Base-by-base conservation (phyloP, 2,329 filamentous ascomycete genomes). In the Monilinia laxa region DNA sequence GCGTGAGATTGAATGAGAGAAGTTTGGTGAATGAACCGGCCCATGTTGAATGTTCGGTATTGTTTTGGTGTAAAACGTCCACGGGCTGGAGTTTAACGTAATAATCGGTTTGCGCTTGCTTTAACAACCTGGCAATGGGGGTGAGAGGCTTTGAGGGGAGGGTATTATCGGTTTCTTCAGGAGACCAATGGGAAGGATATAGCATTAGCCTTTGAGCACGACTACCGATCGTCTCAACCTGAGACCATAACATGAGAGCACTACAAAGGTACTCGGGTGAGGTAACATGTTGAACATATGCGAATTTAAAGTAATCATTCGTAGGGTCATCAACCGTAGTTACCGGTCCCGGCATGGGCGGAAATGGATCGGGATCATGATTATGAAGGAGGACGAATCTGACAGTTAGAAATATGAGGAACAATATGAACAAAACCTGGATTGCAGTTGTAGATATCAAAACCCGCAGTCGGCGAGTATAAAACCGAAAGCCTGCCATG, bases 211-310 rank as follows among this genome's bases (percentile, higher is more conserved):
- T 69, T 70, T 72, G 69, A 16, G 72, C 74, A n/a, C 68, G 67
- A 66, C 69, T 74, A 11, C 72, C 73, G 53, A 74, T 73, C 28
- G 69, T 67, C 64, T 75, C 74, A n/a, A 75, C 71, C 47, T 71
- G 60, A 54, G 67, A 69, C 73, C 73, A 75, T 11, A 73, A 60
- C 73, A 74, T 71, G 3, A 75, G 59, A 28, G 74, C 72, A 69
- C 71, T 73, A 59, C 74, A 75, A 3, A 75, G 65, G 40, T 72
- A 71, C 63, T 74, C 71, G 14, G 71, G 70, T 0, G 70, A 69
- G 18, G 73, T 72, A 6, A 72, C 74, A 70, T 72, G 72, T 66
- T 74, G 72, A n/a, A 74, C 70, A 66, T 74, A 75, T 28, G 69
- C 68, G 20, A 73, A 66, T 62, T 72, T 69, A 23, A 62, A 67